Conservation (phyloP, 345 rosid species). For the Arabidopsis suecica region DNA sequence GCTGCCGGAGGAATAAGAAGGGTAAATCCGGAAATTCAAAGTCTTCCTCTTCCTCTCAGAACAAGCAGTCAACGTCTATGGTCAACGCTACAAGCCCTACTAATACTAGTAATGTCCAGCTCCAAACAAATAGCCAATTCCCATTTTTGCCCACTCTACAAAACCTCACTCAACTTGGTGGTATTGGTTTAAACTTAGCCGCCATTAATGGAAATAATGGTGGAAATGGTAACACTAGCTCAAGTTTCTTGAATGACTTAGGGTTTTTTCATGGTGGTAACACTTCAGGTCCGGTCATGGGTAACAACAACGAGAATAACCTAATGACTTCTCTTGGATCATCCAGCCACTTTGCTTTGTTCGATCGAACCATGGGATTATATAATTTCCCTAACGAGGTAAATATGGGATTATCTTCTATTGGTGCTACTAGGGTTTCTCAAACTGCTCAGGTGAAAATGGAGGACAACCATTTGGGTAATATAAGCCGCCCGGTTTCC, state of each 20-base stretch:
- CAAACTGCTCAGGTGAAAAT: slow-evolving; percentile 38
- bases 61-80: slow-evolving; percentile 43
- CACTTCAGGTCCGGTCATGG: slow-evolving; percentile 35
- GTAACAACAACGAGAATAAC: slow-evolving; percentile 34
- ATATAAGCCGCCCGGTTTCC: slow-evolving; percentile 35
- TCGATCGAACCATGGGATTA: slow-evolving; percentile 43
- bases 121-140: slow-evolving; percentile 35
- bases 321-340: slow-evolving; percentile 44
- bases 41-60: slow-evolving; percentile 40
- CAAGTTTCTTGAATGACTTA: slow-evolving; percentile 43
- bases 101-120: slow-evolving; percentile 25
- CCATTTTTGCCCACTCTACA: slow-evolving; percentile 43
- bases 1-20: slow-evolving; percentile 49
- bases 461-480: slow-evolving; percentile 37
- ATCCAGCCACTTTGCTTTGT: slow-evolving; percentile 30
- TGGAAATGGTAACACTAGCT: slow-evolving; percentile 35
- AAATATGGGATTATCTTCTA: slow-evolving; percentile 30
- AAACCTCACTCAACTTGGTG: slow-evolving; percentile 45
- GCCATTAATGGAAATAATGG: slow-evolving; percentile 37
- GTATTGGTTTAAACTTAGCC: slow-evolving; percentile 46
- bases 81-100: slow-evolving; percentile 38
- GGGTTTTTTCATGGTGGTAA: slow-evolving; percentile 42
- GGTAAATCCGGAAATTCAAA: slow-evolving; percentile 43
- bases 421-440: slow-evolving; percentile 33
- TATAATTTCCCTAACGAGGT: slow-evolving; percentile 42